Evolutionary conservation across 352 stramenopile species (phyloP), one percentile per base, ranked within the genome.

Genomic region (Phytophthora boehmeriae): DNA sequence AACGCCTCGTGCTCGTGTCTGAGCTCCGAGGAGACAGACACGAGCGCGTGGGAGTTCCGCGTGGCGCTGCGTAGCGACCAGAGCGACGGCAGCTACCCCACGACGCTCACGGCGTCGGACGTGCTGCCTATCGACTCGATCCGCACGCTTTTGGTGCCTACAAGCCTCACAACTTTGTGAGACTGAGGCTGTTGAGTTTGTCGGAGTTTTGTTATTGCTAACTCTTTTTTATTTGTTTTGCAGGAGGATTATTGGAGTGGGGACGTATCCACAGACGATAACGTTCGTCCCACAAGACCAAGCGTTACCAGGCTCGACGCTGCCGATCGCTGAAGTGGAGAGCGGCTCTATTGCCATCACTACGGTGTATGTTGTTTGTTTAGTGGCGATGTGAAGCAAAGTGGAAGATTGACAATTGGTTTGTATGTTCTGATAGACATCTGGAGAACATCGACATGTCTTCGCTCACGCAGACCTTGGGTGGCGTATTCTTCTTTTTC

Each of bases 361-460:
- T 8, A 63, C 62, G 13, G 47, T 75, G 67, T 75, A 49, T 35
- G 67, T 47, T 17, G 14, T 19, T 45, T 13, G 42, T 10, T 23
- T 51, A 5, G 0, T 51, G n/a, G n/a, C 20, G 19, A 17, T 46
- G 0, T 32, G 5, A 38, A 41, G 23, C 19, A 20, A 17, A 5
- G n/a, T 17, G 14, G 17, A 19, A 11, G 48, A 45, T 20, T 64
- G 8, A 49, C 10, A 9, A 1, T 10, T 39, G 22, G n/a, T 32
- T 27, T 36, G n/a, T 19, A 10, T 39, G n/a, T n/a, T 34, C 4
- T 11, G 42, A 42, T 45, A 76, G 67, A 6, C 59, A 56, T 6
- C 41, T 76, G 34, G 52, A 66, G 20, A 76, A 76, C 32, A 72
- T 76, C 42, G 67, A 76, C 42, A 51, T 76, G 54, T 66, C 65